Conservation (phyloP, 345 rosid species). For the Luvunga scandens region DNA sequence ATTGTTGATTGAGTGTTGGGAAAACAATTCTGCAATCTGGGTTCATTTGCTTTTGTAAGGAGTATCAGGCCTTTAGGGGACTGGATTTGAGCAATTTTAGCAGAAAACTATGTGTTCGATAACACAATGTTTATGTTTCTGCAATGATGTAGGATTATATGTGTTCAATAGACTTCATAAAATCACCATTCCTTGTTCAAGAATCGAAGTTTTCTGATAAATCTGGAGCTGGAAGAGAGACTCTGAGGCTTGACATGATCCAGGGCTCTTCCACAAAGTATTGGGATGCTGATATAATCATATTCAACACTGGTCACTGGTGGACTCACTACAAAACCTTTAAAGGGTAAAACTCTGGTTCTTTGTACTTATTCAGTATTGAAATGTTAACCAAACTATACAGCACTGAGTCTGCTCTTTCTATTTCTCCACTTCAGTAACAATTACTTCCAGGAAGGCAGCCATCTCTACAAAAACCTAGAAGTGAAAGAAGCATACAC, state of each 20-base stretch:
- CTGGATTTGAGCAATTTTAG: background rate
- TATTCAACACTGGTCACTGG: slow-evolving; percentile 76
- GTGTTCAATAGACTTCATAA: slow-evolving; percentile 56
- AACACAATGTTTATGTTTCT: background rate
- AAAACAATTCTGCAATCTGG: background rate
- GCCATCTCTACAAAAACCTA: slow-evolving; percentile 43
- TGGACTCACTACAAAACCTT: slow-evolving; percentile 65
- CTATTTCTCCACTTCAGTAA: slow-evolving; percentile 29
- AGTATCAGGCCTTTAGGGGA: no score
- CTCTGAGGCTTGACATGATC: slow-evolving; percentile 52
- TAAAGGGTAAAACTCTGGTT: slow-evolving; percentile 32
- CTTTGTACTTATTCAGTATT: background rate
- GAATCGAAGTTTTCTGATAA: slow-evolving; percentile 38
- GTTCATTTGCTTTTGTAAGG: background rate
- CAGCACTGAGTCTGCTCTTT: background rate
- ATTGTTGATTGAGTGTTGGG: background rate
- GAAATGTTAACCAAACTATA: background rate
- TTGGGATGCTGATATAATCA: slow-evolving; percentile 51
- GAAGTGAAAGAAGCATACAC: slow-evolving; percentile 57
- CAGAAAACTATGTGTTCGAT: background rate
- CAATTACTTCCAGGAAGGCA: slow-evolving; percentile 69
- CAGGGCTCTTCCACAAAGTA: slow-evolving; percentile 33
- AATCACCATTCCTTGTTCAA: slow-evolving; percentile 62
- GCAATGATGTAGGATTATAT: slow-evolving; percentile 34
- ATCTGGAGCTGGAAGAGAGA: slow-evolving; percentile 35